Evolutionary conservation across 2,329 filamentous ascomycete genomes (phyloP).

Genomic region (Dactylellina leptospora): DNA sequence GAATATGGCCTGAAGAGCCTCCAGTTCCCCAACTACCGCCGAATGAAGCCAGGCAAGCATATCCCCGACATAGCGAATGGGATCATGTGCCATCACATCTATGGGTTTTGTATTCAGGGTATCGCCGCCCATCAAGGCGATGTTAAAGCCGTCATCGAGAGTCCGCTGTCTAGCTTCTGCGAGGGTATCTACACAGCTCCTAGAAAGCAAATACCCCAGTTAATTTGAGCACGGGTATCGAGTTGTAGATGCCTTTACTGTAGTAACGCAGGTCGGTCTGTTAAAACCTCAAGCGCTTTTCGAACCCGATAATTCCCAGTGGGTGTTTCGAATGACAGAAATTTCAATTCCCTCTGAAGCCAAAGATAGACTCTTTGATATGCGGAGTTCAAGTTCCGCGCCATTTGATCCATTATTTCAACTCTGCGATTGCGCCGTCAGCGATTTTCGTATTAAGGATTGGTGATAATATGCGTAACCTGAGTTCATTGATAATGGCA

Average conservation of each 20-base stretch:
- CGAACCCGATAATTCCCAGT: constrained; percentile 88
- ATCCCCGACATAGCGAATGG: constrained; percentile 88
- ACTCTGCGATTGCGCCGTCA: constrained; percentile 69
- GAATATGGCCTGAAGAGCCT: constrained; percentile 90
- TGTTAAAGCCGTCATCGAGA: constrained; percentile 86
- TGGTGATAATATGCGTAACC: too few species aligned
- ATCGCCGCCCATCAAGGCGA: constrained; percentile 81
- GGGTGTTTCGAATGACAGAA: constrained; percentile 89
- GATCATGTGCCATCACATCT: constrained; percentile 90
- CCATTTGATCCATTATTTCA: constrained; percentile 90
- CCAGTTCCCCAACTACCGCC: constrained; percentile 88
- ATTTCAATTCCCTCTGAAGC: constrained; percentile 93
- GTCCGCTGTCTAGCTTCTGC: constrained; percentile 87
- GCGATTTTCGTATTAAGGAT: too few species aligned
- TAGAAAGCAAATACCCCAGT: constrained; percentile 16
- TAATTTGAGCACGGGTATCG: neutral
- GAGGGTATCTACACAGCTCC: constrained; percentile 87
- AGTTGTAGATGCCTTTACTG: constrained; percentile 63
- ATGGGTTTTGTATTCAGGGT: constrained; percentile 78
- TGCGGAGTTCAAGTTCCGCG: constrained; percentile 83
- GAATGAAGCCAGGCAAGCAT: constrained; percentile 99
- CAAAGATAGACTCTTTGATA: constrained; percentile 97
- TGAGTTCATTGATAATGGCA: constrained; percentile 9
- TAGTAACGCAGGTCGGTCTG: constrained; percentile 88
- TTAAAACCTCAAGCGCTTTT: constrained; percentile 82